A percentile compares a stretch with the other conserved stretches of the same genome.
phyloP scores from a whole-genome alignment of 306 rosid genomes.

The Aeschynomene evenia region DNA sequence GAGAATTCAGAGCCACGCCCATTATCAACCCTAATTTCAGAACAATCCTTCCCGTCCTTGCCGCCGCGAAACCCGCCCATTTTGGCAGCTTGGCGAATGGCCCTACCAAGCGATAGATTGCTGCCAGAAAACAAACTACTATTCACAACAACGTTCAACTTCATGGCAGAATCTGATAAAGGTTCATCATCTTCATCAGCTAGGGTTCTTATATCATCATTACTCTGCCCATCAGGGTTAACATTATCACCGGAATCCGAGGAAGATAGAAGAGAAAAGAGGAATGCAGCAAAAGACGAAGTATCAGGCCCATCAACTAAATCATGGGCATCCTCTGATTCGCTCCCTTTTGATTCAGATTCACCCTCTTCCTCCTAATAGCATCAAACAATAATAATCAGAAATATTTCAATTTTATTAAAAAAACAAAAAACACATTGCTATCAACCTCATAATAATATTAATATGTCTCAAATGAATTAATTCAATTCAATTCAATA shows the following conservation, averaged over 20 bases:
- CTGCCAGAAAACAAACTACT: slow-evolving; percentile 64
- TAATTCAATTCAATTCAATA: background rate
- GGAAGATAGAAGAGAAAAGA: slow-evolving; percentile 67
- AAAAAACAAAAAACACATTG: background rate
- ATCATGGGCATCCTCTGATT: slow-evolving; percentile 35
- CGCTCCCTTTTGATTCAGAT: slow-evolving; percentile 35
- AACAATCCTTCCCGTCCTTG: slow-evolving; percentile 41
- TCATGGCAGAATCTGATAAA: slow-evolving; percentile 35
- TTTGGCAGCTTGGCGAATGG: slow-evolving; percentile 53
- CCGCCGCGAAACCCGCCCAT: slow-evolving; percentile 54
- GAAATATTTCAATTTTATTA: background rate
- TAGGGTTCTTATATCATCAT: slow-evolving; percentile 28
- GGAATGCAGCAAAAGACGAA: slow-evolving; percentile 82
- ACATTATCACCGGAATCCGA: slow-evolving; percentile 48
- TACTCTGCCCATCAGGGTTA: slow-evolving; percentile 30
- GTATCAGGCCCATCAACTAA: slow-evolving; percentile 81
- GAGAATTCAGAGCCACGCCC: slow-evolving; percentile 15
- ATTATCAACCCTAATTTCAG: slow-evolving; percentile 37
- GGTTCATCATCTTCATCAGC: slow-evolving; percentile 7
- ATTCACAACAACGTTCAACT: slow-evolving; percentile 50
- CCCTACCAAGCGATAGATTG: slow-evolving; percentile 62
- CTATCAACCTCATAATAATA: background rate
- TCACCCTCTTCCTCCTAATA: slow-evolving; percentile 49
- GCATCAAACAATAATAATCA: slow-evolving; percentile 7
- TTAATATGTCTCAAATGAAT: background rate